These are phyloP conservation scores for Sporisorium reilianum DNA, from an alignment of 1,284 basidiomycete species.

Conservation along the genomic window DNA sequence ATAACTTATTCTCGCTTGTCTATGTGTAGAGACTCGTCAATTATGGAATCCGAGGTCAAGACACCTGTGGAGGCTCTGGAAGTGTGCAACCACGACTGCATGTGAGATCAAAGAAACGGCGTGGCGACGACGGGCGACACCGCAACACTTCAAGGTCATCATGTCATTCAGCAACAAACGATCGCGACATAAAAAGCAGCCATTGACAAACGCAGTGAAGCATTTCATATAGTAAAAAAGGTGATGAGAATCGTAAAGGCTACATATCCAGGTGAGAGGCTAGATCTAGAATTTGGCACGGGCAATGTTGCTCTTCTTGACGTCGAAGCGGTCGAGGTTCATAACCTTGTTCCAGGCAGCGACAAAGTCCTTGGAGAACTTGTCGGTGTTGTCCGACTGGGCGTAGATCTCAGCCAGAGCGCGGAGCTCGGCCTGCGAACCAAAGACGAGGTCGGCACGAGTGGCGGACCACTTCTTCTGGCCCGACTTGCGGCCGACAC, in stretches of 20 bases:
- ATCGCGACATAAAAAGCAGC: too few relatives aligned
- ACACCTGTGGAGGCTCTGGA: too few relatives aligned
- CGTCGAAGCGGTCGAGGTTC: constrained; percentile 45
- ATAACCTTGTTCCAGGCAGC: constrained; percentile 49
- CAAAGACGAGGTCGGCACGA: constrained; percentile 42
- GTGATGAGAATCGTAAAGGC: background rate
- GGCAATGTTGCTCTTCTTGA: constrained; percentile 47
- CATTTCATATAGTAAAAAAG: constrained; percentile 2
- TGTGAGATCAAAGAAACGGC: too few relatives aligned
- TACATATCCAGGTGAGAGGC: constrained; percentile 4
- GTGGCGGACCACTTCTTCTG: constrained; percentile 50
- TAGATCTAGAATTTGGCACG: constrained; percentile 34
- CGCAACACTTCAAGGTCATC: too few relatives aligned
- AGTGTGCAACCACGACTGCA: too few relatives aligned
- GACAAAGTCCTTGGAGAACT: constrained; percentile 45
- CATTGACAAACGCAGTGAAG: background rate
- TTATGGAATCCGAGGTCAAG: too few relatives aligned
- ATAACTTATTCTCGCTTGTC: too few relatives aligned
- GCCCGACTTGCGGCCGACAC: constrained; percentile 44
- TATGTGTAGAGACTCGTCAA: too few relatives aligned
- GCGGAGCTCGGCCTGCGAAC: constrained; percentile 43
- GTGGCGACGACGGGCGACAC: too few relatives aligned
- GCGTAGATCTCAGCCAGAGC: constrained; percentile 40
- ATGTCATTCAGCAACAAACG: too few relatives aligned
- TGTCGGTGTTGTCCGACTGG: constrained; percentile 43